phyloP scores from a whole-genome alignment of 78 protist genomes.

The Chrysochromulina parva region DNA sequence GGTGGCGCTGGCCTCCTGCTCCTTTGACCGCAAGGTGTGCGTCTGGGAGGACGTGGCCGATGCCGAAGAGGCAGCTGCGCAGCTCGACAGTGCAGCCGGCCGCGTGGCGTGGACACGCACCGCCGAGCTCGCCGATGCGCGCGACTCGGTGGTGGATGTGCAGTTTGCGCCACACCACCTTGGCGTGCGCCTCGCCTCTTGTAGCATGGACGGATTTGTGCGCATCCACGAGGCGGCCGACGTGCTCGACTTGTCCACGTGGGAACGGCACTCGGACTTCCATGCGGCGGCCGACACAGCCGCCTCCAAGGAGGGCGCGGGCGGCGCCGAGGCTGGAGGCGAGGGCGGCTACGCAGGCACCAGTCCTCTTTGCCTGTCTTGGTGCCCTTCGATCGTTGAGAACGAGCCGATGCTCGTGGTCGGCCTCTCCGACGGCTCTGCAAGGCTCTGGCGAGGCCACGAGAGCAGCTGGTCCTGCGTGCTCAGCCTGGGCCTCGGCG shows the following conservation, averaged over 20 bases:
- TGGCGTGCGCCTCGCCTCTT: constrained; percentile 75
- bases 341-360: too few species aligned
- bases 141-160: constrained; percentile 70
- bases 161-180: constrained; percentile 77
- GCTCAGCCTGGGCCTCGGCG: neutral
- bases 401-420: constrained; percentile 71
- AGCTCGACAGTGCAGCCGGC: neutral
- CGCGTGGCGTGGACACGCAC: neutral
- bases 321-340: too few species aligned
- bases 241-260: constrained; percentile 63
- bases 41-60: constrained; percentile 83
- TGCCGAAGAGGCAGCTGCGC: neutral
- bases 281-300: constrained; percentile 16
- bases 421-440: constrained; percentile 66
- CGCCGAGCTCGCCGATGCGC: constrained; percentile 69
- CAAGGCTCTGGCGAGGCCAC: constrained; percentile 44
- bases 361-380: constrained; percentile 68
- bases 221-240: constrained; percentile 90
- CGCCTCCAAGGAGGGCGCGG: neutral
- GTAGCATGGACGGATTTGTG: constrained; percentile 77
- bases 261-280: constrained; percentile 9
- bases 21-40: constrained; percentile 77
- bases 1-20: constrained; percentile 82
- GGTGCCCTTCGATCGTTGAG: constrained; percentile 68
- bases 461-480: neutral